These are phyloP conservation scores for Cercospora brassicicola DNA, from an alignment of 2,329 filamentous ascomycete species.

Conservation along the genomic window DNA sequence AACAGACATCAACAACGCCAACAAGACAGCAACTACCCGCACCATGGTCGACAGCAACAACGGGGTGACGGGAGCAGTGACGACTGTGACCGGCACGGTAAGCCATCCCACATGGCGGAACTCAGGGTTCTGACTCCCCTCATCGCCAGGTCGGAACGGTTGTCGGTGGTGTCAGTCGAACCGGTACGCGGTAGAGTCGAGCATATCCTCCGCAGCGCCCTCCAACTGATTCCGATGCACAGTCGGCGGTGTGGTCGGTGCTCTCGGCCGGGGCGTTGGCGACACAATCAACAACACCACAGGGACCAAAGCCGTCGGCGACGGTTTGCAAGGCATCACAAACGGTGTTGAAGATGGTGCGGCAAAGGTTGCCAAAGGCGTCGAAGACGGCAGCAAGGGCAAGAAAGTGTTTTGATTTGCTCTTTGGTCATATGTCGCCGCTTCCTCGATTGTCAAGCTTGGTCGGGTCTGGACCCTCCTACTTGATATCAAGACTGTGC, in stretches of 20 bases:
- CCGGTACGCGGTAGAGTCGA: constrained; percentile 26
- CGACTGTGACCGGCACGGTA: constrained; percentile 35
- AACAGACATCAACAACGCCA: background rate
- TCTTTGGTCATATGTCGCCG: background rate
- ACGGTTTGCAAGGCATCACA: constrained; percentile 44
- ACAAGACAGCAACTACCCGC: constrained; percentile 4
- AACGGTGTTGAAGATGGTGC: constrained; percentile 47
- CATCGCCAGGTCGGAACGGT: constrained; percentile 48
- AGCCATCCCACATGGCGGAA: background rate
- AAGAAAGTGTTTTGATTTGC: constrained; percentile 14
- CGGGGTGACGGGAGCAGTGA: constrained; percentile 32
- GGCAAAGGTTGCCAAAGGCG: constrained; percentile 44
- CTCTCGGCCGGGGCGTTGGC: constrained; percentile 47
- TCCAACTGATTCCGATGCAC: background rate
- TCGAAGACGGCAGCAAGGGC: constrained; percentile 42
- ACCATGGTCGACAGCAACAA: constrained; percentile 18
- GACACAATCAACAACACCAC: constrained; percentile 49
- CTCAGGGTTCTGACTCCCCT: background rate
- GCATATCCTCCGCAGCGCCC: background rate
- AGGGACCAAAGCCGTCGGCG: constrained; percentile 46
- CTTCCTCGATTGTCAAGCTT: background rate
- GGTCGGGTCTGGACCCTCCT: background rate
- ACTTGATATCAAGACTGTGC: background rate
- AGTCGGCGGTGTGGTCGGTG: constrained; percentile 54
- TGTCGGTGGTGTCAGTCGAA: constrained; percentile 54